Base-by-base conservation (phyloP, 352 stramenopile genomes). In the Phytophthora meadii region DNA sequence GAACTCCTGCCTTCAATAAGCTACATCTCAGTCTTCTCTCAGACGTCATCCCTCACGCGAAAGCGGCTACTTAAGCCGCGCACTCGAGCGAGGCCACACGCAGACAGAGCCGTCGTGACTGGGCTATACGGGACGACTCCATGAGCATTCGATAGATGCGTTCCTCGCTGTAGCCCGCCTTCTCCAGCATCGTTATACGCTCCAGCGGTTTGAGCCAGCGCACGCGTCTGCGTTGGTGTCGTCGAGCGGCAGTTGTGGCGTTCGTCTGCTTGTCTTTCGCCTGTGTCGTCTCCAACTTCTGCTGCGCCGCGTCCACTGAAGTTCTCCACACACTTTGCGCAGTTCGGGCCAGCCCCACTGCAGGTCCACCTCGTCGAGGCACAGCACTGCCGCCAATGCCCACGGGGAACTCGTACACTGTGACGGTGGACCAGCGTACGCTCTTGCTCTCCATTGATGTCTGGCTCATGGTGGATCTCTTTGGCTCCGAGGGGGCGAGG, bases 121-220 rank as follows among this genome's bases (percentile, higher is more conserved):
- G 82, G 28, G 72, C 74, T 24, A 88, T 88, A 41, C 73, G 68
- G 11, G 76, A 78, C 19, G 59, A 79, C 58, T 88, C 79, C 69
- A 81, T 82, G 61, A 88, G 72, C 77, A 81, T 83, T n/a, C 76
- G 76, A 40, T 74, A 81, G 59, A 88, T 88, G 22, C 68, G 65
- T 36, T 72, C 61, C 44, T 88, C 79, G 25, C 79, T 88, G 50
- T 61, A 75, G n/a, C 76, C 76, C 6, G 76, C 76, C 34, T 76
- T 69, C 2, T 66, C 68, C 24, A 83, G 61, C 74, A 84, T 82
- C 27, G 65, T 70, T 5, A 81, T 65, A 14, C 72, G 72, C 54
- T 81, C 72, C 7, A 42, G 12, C 36, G 36, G 36, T 14, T 42
- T 42, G 12, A 42, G 36, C 36, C 36, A 42, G 36, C 36, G 36